Percentiles rank a stretch among this genome's conserved stretches.
Evolutionary conservation across 1,139 yeast species (phyloP).

Genomic region (Schwanniomyces etchellsii): DNA sequence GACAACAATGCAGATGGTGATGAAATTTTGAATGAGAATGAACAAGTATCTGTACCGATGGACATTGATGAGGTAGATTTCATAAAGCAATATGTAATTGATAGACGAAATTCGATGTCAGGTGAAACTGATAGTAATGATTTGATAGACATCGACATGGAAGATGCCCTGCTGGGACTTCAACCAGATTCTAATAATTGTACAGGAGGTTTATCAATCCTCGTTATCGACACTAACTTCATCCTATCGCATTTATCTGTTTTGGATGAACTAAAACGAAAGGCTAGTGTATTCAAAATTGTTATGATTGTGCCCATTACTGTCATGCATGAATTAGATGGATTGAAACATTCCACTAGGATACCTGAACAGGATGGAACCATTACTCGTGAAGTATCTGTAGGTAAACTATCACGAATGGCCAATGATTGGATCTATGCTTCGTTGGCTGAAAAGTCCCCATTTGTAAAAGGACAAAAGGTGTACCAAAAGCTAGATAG

Average conservation of each 20-base stretch:
- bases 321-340: conserved; percentile 75
- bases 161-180: conserved; percentile 9
- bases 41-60: conserved; percentile 36
- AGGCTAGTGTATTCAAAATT: conserved; percentile 38
- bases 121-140: conserved; percentile 7
- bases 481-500: conserved; percentile 44
- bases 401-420: conserved; percentile 60
- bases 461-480: conserved; percentile 62
- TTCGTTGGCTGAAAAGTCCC: conserved; percentile 47
- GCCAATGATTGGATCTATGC: conserved; percentile 77
- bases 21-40: background rate
- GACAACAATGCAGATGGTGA: background rate
- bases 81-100: conserved; percentile 37
- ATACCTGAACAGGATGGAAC: conserved; percentile 8
- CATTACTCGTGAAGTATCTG: conserved; percentile 21
- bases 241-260: conserved; percentile 58
- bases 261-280: conserved; percentile 40
- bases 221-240: conserved; percentile 78
- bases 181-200: conserved; percentile 10
- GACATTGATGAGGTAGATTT: conserved; percentile 41
- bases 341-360: conserved; percentile 48
- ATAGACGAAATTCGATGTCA: conserved; percentile 12
- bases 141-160: conserved; percentile 10
- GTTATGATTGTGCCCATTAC: conserved; percentile 61
- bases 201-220: conserved; percentile 21